Evolutionary conservation across 2,329 filamentous ascomycete species (phyloP).

Genomic region (Albophoma yamanashiensis): DNA sequence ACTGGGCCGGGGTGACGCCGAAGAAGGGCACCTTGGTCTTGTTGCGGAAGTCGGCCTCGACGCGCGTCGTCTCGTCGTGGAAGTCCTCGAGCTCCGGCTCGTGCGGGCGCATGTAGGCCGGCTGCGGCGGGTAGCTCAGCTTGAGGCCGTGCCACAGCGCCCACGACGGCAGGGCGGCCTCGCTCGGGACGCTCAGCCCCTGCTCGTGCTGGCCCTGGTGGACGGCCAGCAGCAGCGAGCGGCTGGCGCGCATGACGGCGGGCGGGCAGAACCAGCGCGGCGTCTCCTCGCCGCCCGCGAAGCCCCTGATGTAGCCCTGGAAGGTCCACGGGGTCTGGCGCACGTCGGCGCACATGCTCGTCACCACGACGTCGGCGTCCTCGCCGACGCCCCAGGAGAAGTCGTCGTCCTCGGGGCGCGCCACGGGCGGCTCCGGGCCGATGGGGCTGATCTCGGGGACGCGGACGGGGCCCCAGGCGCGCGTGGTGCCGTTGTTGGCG

Average conservation of each 20-base stretch:
- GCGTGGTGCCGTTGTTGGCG: constrained; percentile 14
- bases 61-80: constrained; percentile 3
- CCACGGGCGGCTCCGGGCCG: constrained; percentile 16
- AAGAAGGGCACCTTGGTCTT: constrained; percentile 12
- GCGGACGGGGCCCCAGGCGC: constrained; percentile 18
- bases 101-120: constrained; percentile 16
- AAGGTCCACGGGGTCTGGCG: constrained; percentile 19
- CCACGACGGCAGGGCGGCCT: constrained; percentile 23
- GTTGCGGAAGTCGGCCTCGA: constrained; percentile 1
- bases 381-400: constrained; percentile 23
- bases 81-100: constrained; percentile 5
- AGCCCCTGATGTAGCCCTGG: constrained; percentile 18
- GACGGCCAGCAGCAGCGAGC: constrained; percentile 18
- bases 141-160: constrained; percentile 28
- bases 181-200: constrained; percentile 19
- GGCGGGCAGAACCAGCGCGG: constrained; percentile 24
- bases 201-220: constrained; percentile 20
- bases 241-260: constrained; percentile 21
- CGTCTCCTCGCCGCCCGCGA: constrained; percentile 11
- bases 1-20: constrained; percentile 15
- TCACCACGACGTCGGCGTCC: constrained; percentile 19
- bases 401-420: constrained; percentile 11
- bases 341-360: constrained; percentile 18
- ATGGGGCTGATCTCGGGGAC: constrained; percentile 17
- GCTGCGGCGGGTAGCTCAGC: constrained; percentile 23